Base-by-base conservation (phyloP, 345 rosid species). In the Corymbia maculata region DNA sequence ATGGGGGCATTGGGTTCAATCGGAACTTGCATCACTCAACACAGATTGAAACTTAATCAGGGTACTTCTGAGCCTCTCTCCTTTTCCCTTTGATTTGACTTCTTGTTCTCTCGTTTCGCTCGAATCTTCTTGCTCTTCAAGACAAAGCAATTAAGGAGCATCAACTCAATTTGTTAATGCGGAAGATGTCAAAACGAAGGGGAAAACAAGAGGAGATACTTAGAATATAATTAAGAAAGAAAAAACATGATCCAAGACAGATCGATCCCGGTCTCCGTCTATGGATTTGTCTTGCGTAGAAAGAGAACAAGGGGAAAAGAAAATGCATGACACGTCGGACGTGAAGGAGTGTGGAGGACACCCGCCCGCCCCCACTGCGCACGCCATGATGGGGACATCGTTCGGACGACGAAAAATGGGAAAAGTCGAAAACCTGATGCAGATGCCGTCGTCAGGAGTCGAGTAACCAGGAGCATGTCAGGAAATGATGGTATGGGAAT, bases 261-360 rank as follows among this genome's bases (percentile, higher is more conserved):
- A 55, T 55, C 61, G 0, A 55, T n/a, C n/a, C 61, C 61, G 61
- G 61, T 55, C 61, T 55, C 61, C 22, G 22, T 55, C 61, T 21
- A 55, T 22, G 61, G 61, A 55, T 22, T 55, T 55, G 61, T 22
- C 21, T 70, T 19, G 80, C 6, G 80, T 16, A 9, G 47, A 19
- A 36, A 17, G 82, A 36, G 26, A 70, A 17, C 45, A 15, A 68
- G 50, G 2, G 53, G 4, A 55, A 47, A 19, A 8, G 50, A 36
- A 47, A 52, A 55, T 36, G 66, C 26, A 64, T 32, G 30, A 64
- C 47, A 7, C 82, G 52, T 47, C 53, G 44, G 64, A 85, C 30
- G 26, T 1, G 66, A 51, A 51, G 85, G 89, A 85, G 87, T 88
- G 89, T 88, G 89, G 87, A 26, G 68, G 87, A n/a, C 89, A 88